phyloP scores from a whole-genome alignment of 371 early-diverging fungal species.

The Actinomortierella wolfii region DNA sequence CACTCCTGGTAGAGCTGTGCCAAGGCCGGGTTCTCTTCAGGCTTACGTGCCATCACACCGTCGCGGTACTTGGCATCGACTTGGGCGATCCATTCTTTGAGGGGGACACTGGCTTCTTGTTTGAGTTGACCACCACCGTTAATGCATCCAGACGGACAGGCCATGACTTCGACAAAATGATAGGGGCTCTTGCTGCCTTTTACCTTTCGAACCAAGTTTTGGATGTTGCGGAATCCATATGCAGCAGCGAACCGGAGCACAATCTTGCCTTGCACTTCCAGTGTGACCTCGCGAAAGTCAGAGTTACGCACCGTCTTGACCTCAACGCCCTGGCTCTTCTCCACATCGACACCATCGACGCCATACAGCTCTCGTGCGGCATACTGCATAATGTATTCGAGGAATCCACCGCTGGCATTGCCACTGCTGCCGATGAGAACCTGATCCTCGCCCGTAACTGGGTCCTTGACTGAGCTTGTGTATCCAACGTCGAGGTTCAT shows the following conservation, averaged over 20 bases:
- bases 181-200: constrained; percentile 72
- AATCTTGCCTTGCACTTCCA: constrained; percentile 52
- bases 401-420: constrained; percentile 88
- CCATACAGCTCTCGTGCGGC: constrained; percentile 82
- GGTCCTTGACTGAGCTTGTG: constrained; percentile 47
- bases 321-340: constrained; percentile 46
- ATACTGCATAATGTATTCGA: constrained; percentile 83
- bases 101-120: constrained; percentile 38
- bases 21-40: constrained; percentile 37
- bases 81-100: constrained; percentile 53
- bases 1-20: constrained; percentile 45
- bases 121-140: constrained; percentile 91
- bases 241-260: constrained; percentile 81
- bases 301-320: constrained; percentile 78
- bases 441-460: constrained; percentile 47
- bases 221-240: constrained; percentile 97
- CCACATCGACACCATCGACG: constrained; percentile 54
- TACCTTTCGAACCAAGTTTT: constrained; percentile 90
- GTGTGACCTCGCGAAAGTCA: constrained; percentile 77
- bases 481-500: constrained; percentile 52
- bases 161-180: constrained; percentile 97
- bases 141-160: constrained; percentile 91
- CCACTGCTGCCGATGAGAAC: constrained; percentile 68
- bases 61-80: constrained; percentile 58
- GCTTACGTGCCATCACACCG: constrained; percentile 17